Percentiles rank a stretch among this genome's conserved stretches.
Evolutionary conservation across 768 basidiomycete species (phyloP).

Genomic region (Tylopilus sp.): DNA sequence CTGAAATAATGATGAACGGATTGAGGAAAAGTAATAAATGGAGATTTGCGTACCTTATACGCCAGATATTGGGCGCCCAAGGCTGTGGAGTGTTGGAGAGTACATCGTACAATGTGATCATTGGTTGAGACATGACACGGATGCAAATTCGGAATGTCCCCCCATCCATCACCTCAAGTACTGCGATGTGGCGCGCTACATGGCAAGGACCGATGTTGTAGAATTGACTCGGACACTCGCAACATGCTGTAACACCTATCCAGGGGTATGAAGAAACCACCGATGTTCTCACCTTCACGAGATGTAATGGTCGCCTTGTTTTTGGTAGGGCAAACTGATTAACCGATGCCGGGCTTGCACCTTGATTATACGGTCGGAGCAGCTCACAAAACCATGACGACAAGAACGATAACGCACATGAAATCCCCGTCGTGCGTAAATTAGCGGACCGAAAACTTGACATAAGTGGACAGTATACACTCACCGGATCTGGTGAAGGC

Average conservation of each 20-base stretch:
- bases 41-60: conserved; percentile 48
- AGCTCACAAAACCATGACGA: neutral
- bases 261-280: conserved; percentile 10
- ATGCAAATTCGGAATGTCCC: neutral
- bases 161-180: conserved; percentile 11
- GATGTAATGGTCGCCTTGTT: neutral
- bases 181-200: neutral
- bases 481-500: neutral
- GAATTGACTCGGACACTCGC: neutral
- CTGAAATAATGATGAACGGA: conserved; percentile 32
- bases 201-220: neutral
- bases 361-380: neutral
- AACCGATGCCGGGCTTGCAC: conserved; percentile 11
- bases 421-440: conserved; percentile 5
- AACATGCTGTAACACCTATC: conserved; percentile 11
- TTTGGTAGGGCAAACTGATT: neutral
- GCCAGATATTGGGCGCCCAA: conserved; percentile 79
- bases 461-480: neutral
- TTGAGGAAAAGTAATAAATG: neutral
- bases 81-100: conserved; percentile 57
- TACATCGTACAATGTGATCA: conserved; percentile 66
- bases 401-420: conserved; percentile 4
- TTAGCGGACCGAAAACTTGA: neutral
- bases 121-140: conserved; percentile 41
- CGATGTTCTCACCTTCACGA: conserved; percentile 11